A percentile compares a stretch with the other conserved stretches of the same genome.
phyloP scores from a whole-genome alignment of 768 basidiomycete genomes.

The Podaxis sp. region DNA sequence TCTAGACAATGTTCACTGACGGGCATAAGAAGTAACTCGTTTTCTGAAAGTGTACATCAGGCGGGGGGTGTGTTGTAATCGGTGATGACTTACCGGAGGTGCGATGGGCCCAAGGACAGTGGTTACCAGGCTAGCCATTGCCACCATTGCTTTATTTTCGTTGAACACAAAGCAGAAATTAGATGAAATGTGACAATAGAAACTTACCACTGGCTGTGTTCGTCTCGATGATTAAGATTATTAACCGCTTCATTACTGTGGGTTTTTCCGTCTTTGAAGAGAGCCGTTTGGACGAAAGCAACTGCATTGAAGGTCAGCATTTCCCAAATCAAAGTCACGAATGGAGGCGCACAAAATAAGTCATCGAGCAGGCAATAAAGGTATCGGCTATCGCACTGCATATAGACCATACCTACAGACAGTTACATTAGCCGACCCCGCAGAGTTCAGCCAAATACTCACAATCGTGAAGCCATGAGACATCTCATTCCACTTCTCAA shows the following conservation, averaged over 20 bases:
- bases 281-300: background rate
- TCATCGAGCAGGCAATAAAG: conserved; percentile 5
- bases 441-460: background rate
- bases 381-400: conserved; percentile 5
- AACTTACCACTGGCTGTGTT: conserved; percentile 5
- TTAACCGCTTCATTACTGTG: background rate
- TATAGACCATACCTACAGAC: background rate
- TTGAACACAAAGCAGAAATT: background rate
- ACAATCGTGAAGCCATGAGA: conserved; percentile 5
- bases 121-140: background rate
- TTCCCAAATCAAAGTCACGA: background rate
- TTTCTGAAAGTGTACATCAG: background rate
- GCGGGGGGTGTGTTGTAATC: background rate
- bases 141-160: background rate
- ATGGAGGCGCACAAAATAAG: background rate
- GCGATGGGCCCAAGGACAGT: background rate
- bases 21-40: conserved; percentile 10
- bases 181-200: background rate
- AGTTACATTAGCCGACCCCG: background rate
- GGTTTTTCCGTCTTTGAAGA: background rate
- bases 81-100: background rate
- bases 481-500: background rate
- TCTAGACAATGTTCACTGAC: background rate
- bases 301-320: conserved; percentile 12
- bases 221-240: conserved; percentile 4